Evolutionary conservation across 2,329 filamentous ascomycete genomes (phyloP).

Genomic region (Trichoderma semiorbis): DNA sequence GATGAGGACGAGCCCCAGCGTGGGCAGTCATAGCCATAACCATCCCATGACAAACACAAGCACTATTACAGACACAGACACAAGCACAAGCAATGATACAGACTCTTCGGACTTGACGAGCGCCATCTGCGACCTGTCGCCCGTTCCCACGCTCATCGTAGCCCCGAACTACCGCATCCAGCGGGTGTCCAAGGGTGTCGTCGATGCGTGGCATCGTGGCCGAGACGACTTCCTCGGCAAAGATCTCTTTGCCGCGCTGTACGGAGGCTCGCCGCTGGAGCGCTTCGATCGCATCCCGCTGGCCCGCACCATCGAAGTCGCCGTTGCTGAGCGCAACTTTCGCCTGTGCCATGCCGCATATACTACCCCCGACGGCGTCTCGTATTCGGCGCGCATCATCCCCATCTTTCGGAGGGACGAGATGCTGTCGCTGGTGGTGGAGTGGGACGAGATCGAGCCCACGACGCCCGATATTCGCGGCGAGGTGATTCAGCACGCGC

Average conservation of each 20-base stretch:
- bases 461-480: constrained; percentile 12
- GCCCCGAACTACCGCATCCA: constrained; percentile 31
- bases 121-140: constrained; percentile 21
- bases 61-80: background rate
- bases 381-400: constrained; percentile 33
- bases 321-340: constrained; percentile 27
- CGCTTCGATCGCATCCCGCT: constrained; percentile 29
- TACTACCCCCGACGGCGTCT: background rate
- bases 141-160: constrained; percentile 31
- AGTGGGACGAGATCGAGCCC: constrained; percentile 30
- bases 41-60: background rate
- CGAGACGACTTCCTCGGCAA: constrained; percentile 28
- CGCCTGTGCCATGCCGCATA: constrained; percentile 26
- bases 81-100: background rate
- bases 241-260: constrained; percentile 29
- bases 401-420: constrained; percentile 30
- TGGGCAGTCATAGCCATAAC: background rate
- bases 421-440: constrained; percentile 31
- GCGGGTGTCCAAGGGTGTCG: constrained; percentile 29
- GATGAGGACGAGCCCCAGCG: background rate
- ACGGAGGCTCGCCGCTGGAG: constrained; percentile 25
- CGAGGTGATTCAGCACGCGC: constrained; percentile 26
- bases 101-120: background rate
- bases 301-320: constrained; percentile 28
- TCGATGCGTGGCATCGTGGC: constrained; percentile 27